phyloP scores from a whole-genome alignment of 176 grass and related monocot genomes.

The Lolium perenne region DNA sequence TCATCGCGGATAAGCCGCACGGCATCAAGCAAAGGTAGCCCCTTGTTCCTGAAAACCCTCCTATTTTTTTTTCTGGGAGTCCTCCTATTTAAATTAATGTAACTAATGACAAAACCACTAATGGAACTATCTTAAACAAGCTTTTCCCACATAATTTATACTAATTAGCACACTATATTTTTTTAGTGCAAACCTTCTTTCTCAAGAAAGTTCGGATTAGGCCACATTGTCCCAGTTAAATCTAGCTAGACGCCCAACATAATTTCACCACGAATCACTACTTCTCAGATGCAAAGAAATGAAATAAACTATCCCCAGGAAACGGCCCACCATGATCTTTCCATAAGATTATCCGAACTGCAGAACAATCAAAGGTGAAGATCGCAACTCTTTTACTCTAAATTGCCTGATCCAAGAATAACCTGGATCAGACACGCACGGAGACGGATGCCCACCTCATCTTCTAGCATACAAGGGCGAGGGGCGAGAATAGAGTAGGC shows the following conservation, averaged over 20 bases:
- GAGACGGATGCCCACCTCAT: conserved; percentile 2
- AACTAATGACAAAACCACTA: background rate
- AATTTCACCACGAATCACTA: background rate
- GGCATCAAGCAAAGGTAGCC: background rate
- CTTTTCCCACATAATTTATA: background rate
- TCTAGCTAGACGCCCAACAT: background rate
- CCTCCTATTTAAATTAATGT: background rate
- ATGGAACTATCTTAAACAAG: background rate
- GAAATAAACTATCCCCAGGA: conserved; percentile 19
- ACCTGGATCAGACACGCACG: background rate
- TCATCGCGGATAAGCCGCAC: background rate
- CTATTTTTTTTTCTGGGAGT: too few species aligned
- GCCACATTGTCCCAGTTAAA: background rate
- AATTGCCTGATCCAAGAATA: background rate
- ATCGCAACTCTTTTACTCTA: conserved; percentile 7
- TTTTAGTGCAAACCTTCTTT: conserved; percentile 6
- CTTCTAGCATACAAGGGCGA: background rate
- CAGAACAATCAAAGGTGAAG: conserved; percentile 13
- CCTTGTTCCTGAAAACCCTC: background rate
- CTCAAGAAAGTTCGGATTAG: background rate
- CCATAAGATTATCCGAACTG: background rate
- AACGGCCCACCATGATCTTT: background rate
- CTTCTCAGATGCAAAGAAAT: background rate
- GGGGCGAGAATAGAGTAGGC: background rate
- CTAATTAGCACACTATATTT: background rate